A percentile compares a stretch with the other conserved stretches of the same genome.
These are phyloP conservation scores for Picea sitchensis DNA, from an alignment of 75 land plant genomes.

Conservation along the genomic window DNA sequence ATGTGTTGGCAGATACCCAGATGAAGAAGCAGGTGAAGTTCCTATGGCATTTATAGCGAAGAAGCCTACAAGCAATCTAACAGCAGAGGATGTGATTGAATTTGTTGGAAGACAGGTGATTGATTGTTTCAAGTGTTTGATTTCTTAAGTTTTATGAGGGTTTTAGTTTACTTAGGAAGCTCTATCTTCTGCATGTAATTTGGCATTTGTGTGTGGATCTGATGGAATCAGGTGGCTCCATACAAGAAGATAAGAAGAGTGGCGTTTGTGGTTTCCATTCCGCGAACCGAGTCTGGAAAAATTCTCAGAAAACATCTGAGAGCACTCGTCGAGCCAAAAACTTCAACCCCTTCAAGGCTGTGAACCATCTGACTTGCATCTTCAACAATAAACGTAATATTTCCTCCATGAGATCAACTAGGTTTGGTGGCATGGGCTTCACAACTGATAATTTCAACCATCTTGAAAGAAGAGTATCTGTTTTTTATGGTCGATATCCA, in stretches of 20 bases:
- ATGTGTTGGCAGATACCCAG: slow-evolving; percentile 10
- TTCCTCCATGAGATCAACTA: too few relatives aligned
- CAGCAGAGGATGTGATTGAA: slow-evolving; percentile 10
- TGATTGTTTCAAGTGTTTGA: background rate
- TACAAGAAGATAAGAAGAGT: slow-evolving; percentile 56
- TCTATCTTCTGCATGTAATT: too few relatives aligned
- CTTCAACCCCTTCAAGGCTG: too few relatives aligned
- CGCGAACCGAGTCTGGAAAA: slow-evolving; percentile 48
- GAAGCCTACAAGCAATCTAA: slow-evolving; percentile 4
- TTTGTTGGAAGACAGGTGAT: slow-evolving; percentile 20
- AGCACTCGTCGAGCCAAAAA: background rate
- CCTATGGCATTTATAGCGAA: slow-evolving; percentile 18
- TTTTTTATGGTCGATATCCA: too few relatives aligned
- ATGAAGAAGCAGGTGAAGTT: slow-evolving; percentile 28
- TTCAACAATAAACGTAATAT: too few relatives aligned
- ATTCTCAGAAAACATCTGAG: slow-evolving; percentile 40
- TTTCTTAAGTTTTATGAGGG: too few relatives aligned
- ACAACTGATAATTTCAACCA: too few relatives aligned
- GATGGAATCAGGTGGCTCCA: slow-evolving; percentile 46
- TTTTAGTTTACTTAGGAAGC: too few relatives aligned
- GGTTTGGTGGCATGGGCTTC: too few relatives aligned
- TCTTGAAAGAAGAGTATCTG: too few relatives aligned
- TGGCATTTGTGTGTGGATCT: too few relatives aligned
- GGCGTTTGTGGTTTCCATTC: slow-evolving; percentile 31
- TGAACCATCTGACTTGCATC: too few relatives aligned